Evolutionary conservation across 1,284 basidiomycete species (phyloP), one percentile per base, ranked within the genome.

Genomic region (Trichosporon inkin): DNA sequence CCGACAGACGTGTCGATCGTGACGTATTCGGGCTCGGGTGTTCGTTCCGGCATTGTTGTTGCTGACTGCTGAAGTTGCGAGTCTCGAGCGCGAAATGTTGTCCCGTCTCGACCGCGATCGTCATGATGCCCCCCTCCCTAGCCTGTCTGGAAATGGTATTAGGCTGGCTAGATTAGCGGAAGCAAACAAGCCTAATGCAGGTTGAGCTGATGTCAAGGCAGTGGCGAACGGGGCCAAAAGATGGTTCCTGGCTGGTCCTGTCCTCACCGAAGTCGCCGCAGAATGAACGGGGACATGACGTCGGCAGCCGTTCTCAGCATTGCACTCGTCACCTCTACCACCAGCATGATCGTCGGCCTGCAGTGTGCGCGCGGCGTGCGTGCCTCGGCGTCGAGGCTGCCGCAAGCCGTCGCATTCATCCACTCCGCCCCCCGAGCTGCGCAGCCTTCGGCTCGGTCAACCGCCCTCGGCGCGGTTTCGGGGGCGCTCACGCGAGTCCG

Each of bases 1-100:
- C 92, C 92, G 73, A 95, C 79, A 67, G 83, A 92, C 16, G 92
- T 96, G 77, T 92, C 88, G 39, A 95, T 78, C 28, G 89, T 84
- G 16, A 92, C 88, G 61, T 72, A 74, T 17, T 61, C 34, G 2
- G 64, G 34, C 37, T 22, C 36, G 6, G 44, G 44, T 28, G 44
- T 32, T 49, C 24, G 24, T 49, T 32, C 44, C 16, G 62, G 16
- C 57, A 62, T 62, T n/a, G 41, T 28, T 38, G 28, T n/a, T 58
- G 17, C 7, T 35, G 28, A 49, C 37, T 34, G 36, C 5, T 19
- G 17, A 17, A n/a, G n/a, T n/a, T n/a, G n/a, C n/a, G 17, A 32
- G 11, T 58, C 16, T 37, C 39, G 24, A 22, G 6, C 22, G 41
- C 5, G 44, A 49, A 16, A 49, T 49, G 22, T 49, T 28, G 24